A percentile compares a stretch with the other conserved stretches of the same genome.
Conservation (phyloP, 1,284 basidiomycete genomes). For the Boletus semigastroideus region DNA sequence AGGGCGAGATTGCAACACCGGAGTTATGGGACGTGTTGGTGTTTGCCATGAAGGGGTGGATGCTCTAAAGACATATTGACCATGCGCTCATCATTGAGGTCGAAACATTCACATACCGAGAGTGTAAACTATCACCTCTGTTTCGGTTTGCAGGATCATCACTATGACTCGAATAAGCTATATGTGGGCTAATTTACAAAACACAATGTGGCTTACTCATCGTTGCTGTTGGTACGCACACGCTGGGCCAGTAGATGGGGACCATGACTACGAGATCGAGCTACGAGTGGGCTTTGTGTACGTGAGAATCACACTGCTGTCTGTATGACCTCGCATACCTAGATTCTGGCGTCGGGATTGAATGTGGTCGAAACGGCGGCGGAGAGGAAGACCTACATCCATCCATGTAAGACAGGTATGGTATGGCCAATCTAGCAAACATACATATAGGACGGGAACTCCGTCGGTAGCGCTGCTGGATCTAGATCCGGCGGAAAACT, state of each 20-base stretch:
- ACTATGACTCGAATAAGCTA: slow-evolving; percentile 12
- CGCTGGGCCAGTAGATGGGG: slow-evolving; percentile 4
- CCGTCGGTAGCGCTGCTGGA: slow-evolving; percentile 21
- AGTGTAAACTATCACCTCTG: slow-evolving; percentile 8
- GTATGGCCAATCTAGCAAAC: slow-evolving; percentile 5
- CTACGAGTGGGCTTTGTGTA: slow-evolving; percentile 23
- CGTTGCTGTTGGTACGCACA: background rate
- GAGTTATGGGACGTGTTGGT: slow-evolving; percentile 18
- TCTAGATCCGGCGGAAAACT: slow-evolving; percentile 15
- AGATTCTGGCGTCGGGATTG: slow-evolving; percentile 56
- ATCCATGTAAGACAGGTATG: slow-evolving; percentile 3
- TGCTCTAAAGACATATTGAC: slow-evolving; percentile 7
- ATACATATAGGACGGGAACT: slow-evolving; percentile 19
- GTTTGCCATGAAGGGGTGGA: slow-evolving; percentile 18
- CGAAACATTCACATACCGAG: slow-evolving; percentile 14
- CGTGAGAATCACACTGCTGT: slow-evolving; percentile 10
- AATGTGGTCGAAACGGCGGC: slow-evolving; percentile 31
- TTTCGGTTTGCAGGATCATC: background rate
- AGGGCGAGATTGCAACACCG: slow-evolving; percentile 13
- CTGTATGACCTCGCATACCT: slow-evolving; percentile 31
- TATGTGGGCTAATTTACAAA: background rate
- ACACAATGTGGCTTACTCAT: slow-evolving; percentile 14
- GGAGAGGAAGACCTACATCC: slow-evolving; percentile 18
- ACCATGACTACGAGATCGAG: slow-evolving; percentile 15
- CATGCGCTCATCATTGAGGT: background rate